These are phyloP conservation scores for Arabidopsis lyrata DNA, from an alignment of 441 rosid genomes.

Conservation along the genomic window DNA sequence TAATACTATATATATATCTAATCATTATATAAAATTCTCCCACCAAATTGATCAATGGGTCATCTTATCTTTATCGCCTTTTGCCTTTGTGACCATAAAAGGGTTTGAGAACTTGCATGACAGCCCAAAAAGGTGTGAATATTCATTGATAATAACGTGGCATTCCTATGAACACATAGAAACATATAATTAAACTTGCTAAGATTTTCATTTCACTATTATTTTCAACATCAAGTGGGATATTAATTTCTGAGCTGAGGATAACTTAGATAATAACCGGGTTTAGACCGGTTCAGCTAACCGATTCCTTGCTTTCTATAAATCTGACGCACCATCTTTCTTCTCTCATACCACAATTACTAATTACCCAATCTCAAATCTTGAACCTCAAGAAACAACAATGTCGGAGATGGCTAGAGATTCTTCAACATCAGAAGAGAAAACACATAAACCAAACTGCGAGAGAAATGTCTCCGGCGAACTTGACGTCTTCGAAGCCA, in stretches of 20 bases:
- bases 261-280: background rate
- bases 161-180: constrained; percentile 33
- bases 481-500: constrained; percentile 92
- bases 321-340: constrained; percentile 30
- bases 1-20: constrained; percentile 14
- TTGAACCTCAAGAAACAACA: constrained; percentile 26
- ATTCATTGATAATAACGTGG: constrained; percentile 39
- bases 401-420: constrained; percentile 33
- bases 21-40: constrained; percentile 18
- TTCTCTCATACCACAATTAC: constrained; percentile 29
- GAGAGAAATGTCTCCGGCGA: constrained; percentile 75
- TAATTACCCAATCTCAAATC: constrained; percentile 16
- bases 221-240: background rate
- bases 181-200: background rate
- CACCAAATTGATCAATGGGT: constrained; percentile 24
- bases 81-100: constrained; percentile 45
- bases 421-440: constrained; percentile 49
- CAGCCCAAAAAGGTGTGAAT: constrained; percentile 39
- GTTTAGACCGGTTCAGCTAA: constrained; percentile 27
- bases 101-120: constrained; percentile 40
- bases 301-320: constrained; percentile 25
- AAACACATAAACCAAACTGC: constrained; percentile 52
- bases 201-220: background rate
- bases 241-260: background rate
- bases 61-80: constrained; percentile 44